Evolutionary conservation across 139 green algal species (phyloP), one percentile per base, ranked within the genome.

Genomic region (Pleodorina starrii): DNA sequence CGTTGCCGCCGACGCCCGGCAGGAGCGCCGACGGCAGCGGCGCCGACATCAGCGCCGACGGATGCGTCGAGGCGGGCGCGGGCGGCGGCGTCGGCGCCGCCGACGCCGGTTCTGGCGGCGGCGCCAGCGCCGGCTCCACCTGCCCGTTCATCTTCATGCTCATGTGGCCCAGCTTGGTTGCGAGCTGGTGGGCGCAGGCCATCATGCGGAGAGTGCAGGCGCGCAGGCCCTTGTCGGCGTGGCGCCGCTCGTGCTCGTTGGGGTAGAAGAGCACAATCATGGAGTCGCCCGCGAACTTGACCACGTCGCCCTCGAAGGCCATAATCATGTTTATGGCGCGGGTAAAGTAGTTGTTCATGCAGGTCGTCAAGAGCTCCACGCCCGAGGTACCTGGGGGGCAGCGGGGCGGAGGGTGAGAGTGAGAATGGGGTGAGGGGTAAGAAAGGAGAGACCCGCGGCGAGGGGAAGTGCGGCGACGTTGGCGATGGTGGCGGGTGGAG

Each of bases 341-440:
- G 17, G 94, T 93, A 85, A 98, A 98, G 91, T 96, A 97, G 54
- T 94, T 95, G 91, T 98, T 98, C 92, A 98, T 97, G 94, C 94
- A 97, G 32, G 91, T 95, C 66, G 94, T 97, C 9, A 98, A 93
- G 57, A 97, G 91, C 89, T 98, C 96, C 27, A 97, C 94, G 21
- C 96, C 96, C 7, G 87, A 81, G 1, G 92, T 93, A 66, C 90
- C 90, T 91, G 46, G 40, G 42, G 63, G 16, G 63, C 54, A 66
- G 54, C 21, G 29, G 21, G 54, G 54, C 25, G 54, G 54, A 21
- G 54, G 9, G 54, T 66, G 54, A 66, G 54, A 32, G 54, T n/a
- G n/a, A n/a, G n/a, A n/a, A n/a, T n/a, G n/a, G n/a, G n/a, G n/a
- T n/a, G n/a, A n/a, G n/a, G n/a, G n/a, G n/a, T n/a, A n/a, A n/a